A percentile compares a stretch with the other conserved stretches of the same genome.
phyloP scores from a whole-genome alignment of 495 filamentous ascomycete species.

The Aspergillus kassunensis region DNA sequence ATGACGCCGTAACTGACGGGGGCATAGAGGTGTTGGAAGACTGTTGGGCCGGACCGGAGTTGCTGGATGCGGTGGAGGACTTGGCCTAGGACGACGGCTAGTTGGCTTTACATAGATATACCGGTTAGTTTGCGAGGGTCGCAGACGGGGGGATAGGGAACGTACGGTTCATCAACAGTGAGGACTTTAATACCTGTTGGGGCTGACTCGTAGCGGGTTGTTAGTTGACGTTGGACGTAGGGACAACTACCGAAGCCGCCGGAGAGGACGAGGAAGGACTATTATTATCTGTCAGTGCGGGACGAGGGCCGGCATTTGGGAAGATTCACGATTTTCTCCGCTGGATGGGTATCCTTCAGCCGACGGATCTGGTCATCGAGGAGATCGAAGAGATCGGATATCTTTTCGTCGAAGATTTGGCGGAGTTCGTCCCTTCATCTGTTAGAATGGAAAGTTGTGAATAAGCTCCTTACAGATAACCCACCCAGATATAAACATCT shows the following conservation, averaged over 20 bases:
- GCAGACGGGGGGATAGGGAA: background rate
- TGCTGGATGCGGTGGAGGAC: constrained; percentile 50
- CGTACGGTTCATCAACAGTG: constrained; percentile 47
- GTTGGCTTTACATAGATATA: constrained; percentile 30
- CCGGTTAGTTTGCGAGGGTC: background rate
- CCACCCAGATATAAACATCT: constrained; percentile 1
- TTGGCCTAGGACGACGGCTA: constrained; percentile 54
- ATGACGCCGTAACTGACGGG: constrained; percentile 54
- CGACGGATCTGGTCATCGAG: constrained; percentile 53
- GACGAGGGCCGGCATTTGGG: background rate
- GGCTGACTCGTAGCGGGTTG: constrained; percentile 34
- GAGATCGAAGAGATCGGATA: constrained; percentile 46
- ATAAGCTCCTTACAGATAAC: too few species aligned
- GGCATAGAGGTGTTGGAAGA: constrained; percentile 9
- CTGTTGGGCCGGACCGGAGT: constrained; percentile 30
- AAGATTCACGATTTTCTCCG: constrained; percentile 43
- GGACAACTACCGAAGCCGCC: constrained; percentile 62
- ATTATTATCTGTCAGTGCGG: background rate
- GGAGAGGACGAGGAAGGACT: constrained; percentile 51
- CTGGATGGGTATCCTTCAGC: constrained; percentile 41
- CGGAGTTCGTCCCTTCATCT: constrained; percentile 10
- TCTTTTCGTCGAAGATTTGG: constrained; percentile 48
- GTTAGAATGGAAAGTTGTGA: too few species aligned
- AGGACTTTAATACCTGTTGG: constrained; percentile 40
- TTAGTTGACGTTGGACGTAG: constrained; percentile 49